Base-by-base conservation (phyloP, 805 yeast genomes). In the Candida broadrunensis region DNA sequence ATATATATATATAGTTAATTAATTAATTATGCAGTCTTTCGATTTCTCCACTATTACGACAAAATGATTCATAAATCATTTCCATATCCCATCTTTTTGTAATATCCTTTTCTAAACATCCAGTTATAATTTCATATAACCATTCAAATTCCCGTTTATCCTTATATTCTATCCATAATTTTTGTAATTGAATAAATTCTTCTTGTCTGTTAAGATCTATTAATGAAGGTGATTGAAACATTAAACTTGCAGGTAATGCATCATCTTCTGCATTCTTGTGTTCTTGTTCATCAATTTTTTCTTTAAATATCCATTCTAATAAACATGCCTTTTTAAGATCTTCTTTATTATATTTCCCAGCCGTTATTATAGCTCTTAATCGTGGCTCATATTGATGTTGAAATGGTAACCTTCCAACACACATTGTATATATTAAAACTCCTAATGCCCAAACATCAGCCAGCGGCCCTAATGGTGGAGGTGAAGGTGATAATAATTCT, bases 371-470 rank as follows among this genome's bases (percentile, higher is more conserved):
- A 11, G 85, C 78, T 31, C 88, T 73, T 45, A 90, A 67, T 46
- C 89, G 68, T 9, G 96, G 95, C 51, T 86, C 89, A 57, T 81
- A 85, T n/a, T 77, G 77, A 56, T 89, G 96, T 44, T 80, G 81
- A 64, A 90, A 90, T 1, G 97, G 97, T 37, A 90, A 60, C 47
- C 73, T 77, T 0, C 95, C 90, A 18, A 80, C 75, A 21, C 82
- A 61, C 78, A 88, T 75, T 1, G 95, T 81, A 59, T 78, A 89
- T 3, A 84, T 51, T 47, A 85, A 64, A 0, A 89, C 86, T 3
- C 97, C 98, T 34, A 86, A 72, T 0, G 97, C 95, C 97, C 97
- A 90, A 4, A 87, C 74, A 62, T 90, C 98, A 1, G 90, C 83
- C 30, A 78, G 65, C 2, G 86, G 82, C 2, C 84, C 83, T 41